phyloP scores from a whole-genome alignment of 1,139 yeast genomes.

The Kodamaea derodonti region DNA sequence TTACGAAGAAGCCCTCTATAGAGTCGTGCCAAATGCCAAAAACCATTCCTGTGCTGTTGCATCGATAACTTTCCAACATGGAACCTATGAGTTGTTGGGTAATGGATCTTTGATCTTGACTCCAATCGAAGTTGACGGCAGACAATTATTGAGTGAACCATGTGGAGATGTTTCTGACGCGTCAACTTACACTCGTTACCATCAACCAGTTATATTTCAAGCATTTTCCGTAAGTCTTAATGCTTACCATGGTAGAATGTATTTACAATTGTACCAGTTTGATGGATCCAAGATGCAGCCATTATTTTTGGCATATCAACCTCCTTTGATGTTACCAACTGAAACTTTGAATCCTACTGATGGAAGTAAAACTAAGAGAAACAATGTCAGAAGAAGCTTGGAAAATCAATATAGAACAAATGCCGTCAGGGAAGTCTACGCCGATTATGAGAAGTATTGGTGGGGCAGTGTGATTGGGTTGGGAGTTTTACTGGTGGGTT shows the following conservation, averaged over 20 bases:
- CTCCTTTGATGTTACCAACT: slow-evolving; percentile 96
- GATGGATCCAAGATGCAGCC: slow-evolving; percentile 88
- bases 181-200: slow-evolving; percentile 69
- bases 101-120: slow-evolving; percentile 68
- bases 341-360: slow-evolving; percentile 82
- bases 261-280: slow-evolving; percentile 68
- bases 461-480: slow-evolving; percentile 35
- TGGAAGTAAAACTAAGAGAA: slow-evolving; percentile 26
- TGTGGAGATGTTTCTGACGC: slow-evolving; percentile 52
- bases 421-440: slow-evolving; percentile 50
- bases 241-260: slow-evolving; percentile 77
- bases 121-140: slow-evolving; percentile 86
- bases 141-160: slow-evolving; percentile 86
- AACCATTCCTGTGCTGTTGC: slow-evolving; percentile 84
- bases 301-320: slow-evolving; percentile 82
- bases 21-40: slow-evolving; percentile 65
- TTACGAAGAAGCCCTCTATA: slow-evolving; percentile 86
- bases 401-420: slow-evolving; percentile 79
- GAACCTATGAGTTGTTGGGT: slow-evolving; percentile 57
- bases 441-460: slow-evolving; percentile 48
- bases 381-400: slow-evolving; percentile 62
- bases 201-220: slow-evolving; percentile 59
- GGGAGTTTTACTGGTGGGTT: slow-evolving; percentile 19
- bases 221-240: slow-evolving; percentile 62
- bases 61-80: slow-evolving; percentile 83